Evolutionary conservation across 148 eudicot genomes (phyloP).

Genomic region (Spergularia marina): DNA sequence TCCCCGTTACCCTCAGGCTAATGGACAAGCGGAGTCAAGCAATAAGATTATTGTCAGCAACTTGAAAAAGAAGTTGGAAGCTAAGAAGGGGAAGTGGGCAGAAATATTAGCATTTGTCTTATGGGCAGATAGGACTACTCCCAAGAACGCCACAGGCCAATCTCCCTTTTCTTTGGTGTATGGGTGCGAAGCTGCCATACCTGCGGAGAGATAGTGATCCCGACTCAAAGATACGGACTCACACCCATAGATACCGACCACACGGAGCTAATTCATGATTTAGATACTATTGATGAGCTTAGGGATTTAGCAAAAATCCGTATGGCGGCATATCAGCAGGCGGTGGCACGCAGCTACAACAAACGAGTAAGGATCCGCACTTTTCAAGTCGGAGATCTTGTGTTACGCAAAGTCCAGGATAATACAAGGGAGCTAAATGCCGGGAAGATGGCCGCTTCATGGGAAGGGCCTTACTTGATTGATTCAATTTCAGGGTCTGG

Average conservation of each 20-base stretch:
- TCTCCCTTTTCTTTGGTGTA: background rate
- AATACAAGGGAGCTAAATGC: too few relatives aligned
- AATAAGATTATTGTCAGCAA: background rate
- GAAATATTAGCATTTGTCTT: background rate
- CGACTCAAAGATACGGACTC: background rate
- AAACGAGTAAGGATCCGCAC: background rate
- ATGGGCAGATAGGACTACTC: background rate
- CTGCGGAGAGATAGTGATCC: background rate
- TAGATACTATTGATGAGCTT: background rate
- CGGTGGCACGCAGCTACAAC: background rate
- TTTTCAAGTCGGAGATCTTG: background rate
- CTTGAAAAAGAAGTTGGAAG: background rate
- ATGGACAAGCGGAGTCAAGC: background rate
- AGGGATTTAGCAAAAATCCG: background rate
- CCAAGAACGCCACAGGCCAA: background rate
- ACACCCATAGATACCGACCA: background rate
- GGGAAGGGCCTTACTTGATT: too few relatives aligned
- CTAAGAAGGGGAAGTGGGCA: background rate
- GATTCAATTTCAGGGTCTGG: too few relatives aligned
- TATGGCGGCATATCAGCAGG: background rate
- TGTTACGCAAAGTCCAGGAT: background rate
- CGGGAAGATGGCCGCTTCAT: too few relatives aligned
- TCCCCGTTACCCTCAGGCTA: background rate
- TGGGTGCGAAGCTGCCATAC: background rate
- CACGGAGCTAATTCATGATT: background rate